Base-by-base conservation (phyloP, 306 rosid genomes). In the Lathyrus oleraceus region DNA sequence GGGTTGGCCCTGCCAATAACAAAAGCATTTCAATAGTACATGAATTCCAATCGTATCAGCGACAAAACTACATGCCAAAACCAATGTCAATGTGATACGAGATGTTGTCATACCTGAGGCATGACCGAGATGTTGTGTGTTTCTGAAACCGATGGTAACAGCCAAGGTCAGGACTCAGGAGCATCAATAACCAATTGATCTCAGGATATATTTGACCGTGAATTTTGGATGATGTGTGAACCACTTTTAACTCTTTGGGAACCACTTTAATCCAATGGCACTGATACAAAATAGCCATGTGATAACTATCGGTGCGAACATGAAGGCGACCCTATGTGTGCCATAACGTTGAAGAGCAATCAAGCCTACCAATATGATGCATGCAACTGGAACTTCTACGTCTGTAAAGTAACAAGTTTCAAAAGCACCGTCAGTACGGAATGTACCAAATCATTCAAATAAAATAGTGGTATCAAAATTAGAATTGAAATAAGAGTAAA, bases 171-270 rank as follows among this genome's bases (percentile, higher is more conserved):
- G n/a, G n/a, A n/a, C n/a, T 88, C 57, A 94, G 70, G 23, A 88
- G 5, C 99, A 94, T 91, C 80, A 94, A 84, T 43, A 88, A 76
- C 99, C 99, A 94, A 54, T 94, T 94, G 85, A 94, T 78, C 86
- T 94, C 97, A 0, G 99, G 99, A 73, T 94, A 94, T 59, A 94
- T 91, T 73, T 87, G 99, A 25, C 99, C 99, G 9, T 94, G 99
- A 61, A 94, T 80, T 79, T 86, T 94, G n/a, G 99, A 88, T 39
- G 97, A 91, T 8, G 99, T 94, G 63, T 94, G 99, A 71, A 94
- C 82, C 49, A 94, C 81, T n/a, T 87, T 88, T 94, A 20, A 94
- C 99, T 80, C 75, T n/a, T 85, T 2, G 99, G 99, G 85, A 91
- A 91, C 80, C 99, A 94, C 70, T 85, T 85, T 79, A 94, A 86